Base-by-base conservation (phyloP, 73 alveolate species). In the Blepharisma stoltei region DNA sequence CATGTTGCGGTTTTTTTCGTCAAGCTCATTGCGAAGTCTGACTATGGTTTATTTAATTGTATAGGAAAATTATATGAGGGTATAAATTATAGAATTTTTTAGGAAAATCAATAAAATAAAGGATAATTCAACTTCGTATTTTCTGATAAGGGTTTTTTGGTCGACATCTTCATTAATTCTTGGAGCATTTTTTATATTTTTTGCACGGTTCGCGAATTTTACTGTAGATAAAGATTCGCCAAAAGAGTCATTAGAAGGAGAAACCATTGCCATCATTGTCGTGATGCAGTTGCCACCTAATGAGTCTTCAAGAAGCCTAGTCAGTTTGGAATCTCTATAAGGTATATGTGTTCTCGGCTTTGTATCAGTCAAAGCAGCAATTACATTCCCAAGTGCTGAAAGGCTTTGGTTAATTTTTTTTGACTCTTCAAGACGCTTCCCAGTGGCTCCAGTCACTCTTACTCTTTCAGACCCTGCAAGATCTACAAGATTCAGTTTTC, bases 201-300 rank as follows among this genome's bases (percentile, higher is more conserved):
- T 97, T 41, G 99, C 99, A 55, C 99, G 86, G 78, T 97, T 97
- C 11, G 99, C 99, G 79, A 97, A 97, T 81, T 97, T 95, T 50
- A 97, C 84, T 32, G 99, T 96, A 0, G 99, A 94, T 48, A 97
- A 81, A 11, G 99, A 87, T 76, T 97, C 99, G 54, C 95, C 92
- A 77, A 97, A 97, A 21, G 99, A 97, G 76, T 89, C 94, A 71
- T 80, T 81, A n/a, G 94, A 81, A 23, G 99, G 99, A 4, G 97
- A 88, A 52, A 94, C 91, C 96, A 86, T 94, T 46, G 95, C 98
- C 95, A 96, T 88, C 98, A 96, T 94, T 23, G 99, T 96, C 6
- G 99, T 96, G 67, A 90, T 95, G 84, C 99, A 96, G 89, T 96
- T 96, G 96, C 95, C 99, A 0, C 99, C 99, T 8, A 96, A 80